phyloP scores from a whole-genome alignment of 2,329 filamentous ascomycete genomes.

The Hypoxylon sp. region DNA sequence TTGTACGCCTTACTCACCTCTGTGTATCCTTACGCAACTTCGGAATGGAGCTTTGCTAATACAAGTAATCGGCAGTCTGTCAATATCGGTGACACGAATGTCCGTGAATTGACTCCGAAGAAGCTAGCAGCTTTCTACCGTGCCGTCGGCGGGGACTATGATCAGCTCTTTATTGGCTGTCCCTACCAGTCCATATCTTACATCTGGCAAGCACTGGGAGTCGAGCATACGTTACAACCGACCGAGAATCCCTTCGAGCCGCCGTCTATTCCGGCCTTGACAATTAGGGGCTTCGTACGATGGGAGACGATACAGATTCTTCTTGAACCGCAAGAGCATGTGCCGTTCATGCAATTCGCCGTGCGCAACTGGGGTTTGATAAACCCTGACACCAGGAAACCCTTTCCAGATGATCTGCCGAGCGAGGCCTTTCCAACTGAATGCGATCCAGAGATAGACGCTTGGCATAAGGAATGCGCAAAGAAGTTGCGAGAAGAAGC shows the following conservation, averaged over 20 bases:
- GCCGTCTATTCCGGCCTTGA: constrained; percentile 86
- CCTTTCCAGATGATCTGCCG: constrained; percentile 74
- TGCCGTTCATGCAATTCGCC: constrained; percentile 84
- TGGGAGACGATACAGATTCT: constrained; percentile 95
- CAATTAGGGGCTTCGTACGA: constrained; percentile 85
- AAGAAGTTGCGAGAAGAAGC: constrained; percentile 76
- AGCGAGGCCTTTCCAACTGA: constrained; percentile 76
- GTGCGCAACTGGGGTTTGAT: constrained; percentile 82
- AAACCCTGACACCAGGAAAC: constrained; percentile 79
- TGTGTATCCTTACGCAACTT: not conserved
- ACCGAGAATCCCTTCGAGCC: constrained; percentile 78
- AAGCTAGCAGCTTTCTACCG: constrained; percentile 86
- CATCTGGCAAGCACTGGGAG: constrained; percentile 92
- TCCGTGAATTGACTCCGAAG: constrained; percentile 70
- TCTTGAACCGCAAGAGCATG: constrained; percentile 89
- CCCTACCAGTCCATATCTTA: constrained; percentile 84
- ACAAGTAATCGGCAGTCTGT: constrained; percentile 62
- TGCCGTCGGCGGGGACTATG: constrained; percentile 81
- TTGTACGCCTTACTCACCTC: constrained; percentile 67
- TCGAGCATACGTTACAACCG: constrained; percentile 88
- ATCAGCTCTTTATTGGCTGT: constrained; percentile 83
- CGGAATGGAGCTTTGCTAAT: constrained; percentile 29
- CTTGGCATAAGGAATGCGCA: constrained; percentile 87
- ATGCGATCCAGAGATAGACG: constrained; percentile 84
- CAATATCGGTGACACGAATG: constrained; percentile 71